A percentile compares a stretch with the other conserved stretches of the same genome.
Conservation (phyloP, 192 early-diverging fungal species). For the Cladochytrium replicatum region DNA sequence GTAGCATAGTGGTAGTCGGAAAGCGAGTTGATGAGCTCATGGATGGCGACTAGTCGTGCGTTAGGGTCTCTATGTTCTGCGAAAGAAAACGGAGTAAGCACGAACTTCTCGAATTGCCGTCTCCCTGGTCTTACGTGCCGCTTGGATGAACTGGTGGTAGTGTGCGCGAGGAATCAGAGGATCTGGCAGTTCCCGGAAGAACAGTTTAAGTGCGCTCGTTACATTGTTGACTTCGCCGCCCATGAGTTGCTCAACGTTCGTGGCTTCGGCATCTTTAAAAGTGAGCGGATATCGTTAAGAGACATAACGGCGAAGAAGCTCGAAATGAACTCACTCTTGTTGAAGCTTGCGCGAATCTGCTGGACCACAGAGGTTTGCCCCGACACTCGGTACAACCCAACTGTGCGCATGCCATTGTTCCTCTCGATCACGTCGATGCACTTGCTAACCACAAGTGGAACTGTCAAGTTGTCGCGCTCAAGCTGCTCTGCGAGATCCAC, state of each 20-base stretch:
- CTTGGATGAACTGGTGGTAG: slow-evolving; percentile 61
- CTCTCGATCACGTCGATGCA: slow-evolving; percentile 76
- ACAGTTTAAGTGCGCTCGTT: slow-evolving; percentile 80
- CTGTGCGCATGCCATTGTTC: slow-evolving; percentile 35
- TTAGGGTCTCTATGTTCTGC: slow-evolving; percentile 56
- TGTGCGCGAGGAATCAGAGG: slow-evolving; percentile 61
- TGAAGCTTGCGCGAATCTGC: slow-evolving; percentile 59
- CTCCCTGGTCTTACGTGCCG: slow-evolving; percentile 54
- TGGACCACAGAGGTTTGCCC: slow-evolving; percentile 69
- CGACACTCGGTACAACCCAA: slow-evolving; percentile 85
- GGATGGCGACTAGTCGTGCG: slow-evolving; percentile 49
- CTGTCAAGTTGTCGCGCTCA: slow-evolving; percentile 56
- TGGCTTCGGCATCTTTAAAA: slow-evolving; percentile 47
- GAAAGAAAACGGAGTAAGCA: too few species aligned
- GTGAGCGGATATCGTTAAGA: background rate
- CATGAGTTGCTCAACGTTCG: slow-evolving; percentile 53
- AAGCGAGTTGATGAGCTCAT: slow-evolving; percentile 64
- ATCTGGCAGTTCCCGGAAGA: slow-evolving; percentile 90
- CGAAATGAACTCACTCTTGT: slow-evolving; percentile 44
- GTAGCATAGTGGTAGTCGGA: slow-evolving; percentile 77
- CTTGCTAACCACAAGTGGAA: slow-evolving; percentile 70
- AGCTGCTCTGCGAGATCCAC: slow-evolving; percentile 57
- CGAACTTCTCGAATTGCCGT: too few species aligned
- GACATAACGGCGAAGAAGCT: background rate
- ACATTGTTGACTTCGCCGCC: slow-evolving; percentile 74